Base-by-base conservation (phyloP, 768 basidiomycete species). In the Mycena belliarum region DNA sequence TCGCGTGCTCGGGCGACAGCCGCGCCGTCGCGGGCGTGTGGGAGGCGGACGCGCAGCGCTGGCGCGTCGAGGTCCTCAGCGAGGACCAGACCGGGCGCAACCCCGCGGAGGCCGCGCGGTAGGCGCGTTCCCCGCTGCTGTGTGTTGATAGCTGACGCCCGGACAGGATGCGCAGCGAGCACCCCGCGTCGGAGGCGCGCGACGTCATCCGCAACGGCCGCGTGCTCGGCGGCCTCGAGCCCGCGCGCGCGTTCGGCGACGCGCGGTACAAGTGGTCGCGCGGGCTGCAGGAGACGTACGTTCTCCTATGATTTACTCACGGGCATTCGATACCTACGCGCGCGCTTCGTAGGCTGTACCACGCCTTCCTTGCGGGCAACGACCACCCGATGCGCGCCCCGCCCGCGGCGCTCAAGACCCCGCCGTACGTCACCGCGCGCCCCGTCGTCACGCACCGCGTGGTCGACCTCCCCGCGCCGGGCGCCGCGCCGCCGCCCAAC, bases 31-130 rank as follows among this genome's bases (percentile, higher is more conserved):
- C 96, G 21, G 97, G 97, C 20, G 82, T 93, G 35, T 95, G 91
- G 89, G 87, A 92, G 61, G 81, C 84, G 49, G 79, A 80, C 5
- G 72, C 3, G 82, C 86, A 91, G 12, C 79, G 77, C 50, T 99
- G 97, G 97, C 83, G 87, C 44, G 89, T 95, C 28, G 93, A 97
- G 69, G 92, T 92, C n/a, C 79, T 99, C 60, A 93, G 84, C 26
- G 94, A 98, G 71, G 97, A 98, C 68, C 95, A 98, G 76, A 98
- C 95, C 8, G 97, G 94, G 37, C 84, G 93, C 63, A 98, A 94
- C 69, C 86, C 83, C 16, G 87, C 83, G 44, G 97, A 99, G 73
- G 75, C 89, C 24, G 82, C 82, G 70, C 84, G 95, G 95, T 95
- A 65, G 46, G 9, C 4, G 14, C 21, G 35, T 18, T 18, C 10